Base-by-base conservation (phyloP, 2,329 filamentous ascomycete genomes). In the Hirsutella rhossiliensis region DNA sequence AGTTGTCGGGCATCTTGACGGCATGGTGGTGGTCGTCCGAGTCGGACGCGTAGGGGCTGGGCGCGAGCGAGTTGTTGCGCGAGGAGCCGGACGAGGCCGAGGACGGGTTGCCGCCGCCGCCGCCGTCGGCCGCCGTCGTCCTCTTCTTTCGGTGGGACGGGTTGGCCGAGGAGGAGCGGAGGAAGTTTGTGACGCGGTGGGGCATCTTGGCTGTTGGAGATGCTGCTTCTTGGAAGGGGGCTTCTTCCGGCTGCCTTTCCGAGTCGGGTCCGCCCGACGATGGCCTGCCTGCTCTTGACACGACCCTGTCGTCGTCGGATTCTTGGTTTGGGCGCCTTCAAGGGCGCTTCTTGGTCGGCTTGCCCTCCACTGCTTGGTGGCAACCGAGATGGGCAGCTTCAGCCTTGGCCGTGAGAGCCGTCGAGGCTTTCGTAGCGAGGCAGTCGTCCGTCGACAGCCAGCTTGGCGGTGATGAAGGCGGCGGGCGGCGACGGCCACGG, bases 151-250 rank as follows among this genome's bases (percentile, higher is more conserved):
- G 66, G 54, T 63, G 67, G 45, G 69, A 63, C 50, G 75, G 71
- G 59, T 65, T 69, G 56, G 75, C 72, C 50, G 72, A 72, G n/a
- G 74, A 72, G 49, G 66, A 68, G 52, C 73, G 71, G 52, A 78
- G 67, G 60, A 79, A 77, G 56, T 68, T 72, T 56, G 70, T 64
- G 50, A 79, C 75, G 47, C 70, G 65, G 63, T 77, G 72, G 56
- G 75, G 74, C 75, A 78, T 79, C 43, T 23, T 19, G 34, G 18
- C 34, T 15, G n/a, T 3, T 18, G 34, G 12, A 37, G 18, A n/a
- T 5, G 34, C 34, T 17, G 17, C n/a, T 17, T 17, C 4, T n/a
- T 18, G 34, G 15, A 15, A 4, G 8, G 7, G 32, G 13, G 8
- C 8, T 11, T 15, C 17, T 36, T 5, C 17, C n/a, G 8, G 8